Conservation (phyloP, 1,139 yeast genomes). For the Sugiyamaella paludigena region DNA sequence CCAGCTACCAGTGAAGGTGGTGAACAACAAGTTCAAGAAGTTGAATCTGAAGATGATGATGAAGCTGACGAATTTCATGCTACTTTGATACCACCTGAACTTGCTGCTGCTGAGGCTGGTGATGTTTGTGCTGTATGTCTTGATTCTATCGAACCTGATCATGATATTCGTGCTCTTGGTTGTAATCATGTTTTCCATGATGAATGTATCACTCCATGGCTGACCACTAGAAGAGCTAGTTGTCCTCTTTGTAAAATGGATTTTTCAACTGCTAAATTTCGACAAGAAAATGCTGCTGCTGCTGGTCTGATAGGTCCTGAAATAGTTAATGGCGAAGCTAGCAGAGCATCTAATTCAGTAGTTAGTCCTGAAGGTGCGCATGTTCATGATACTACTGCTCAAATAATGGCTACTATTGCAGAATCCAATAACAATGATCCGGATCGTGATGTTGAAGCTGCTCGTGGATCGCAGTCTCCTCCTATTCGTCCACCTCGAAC, state of each 20-base stretch:
- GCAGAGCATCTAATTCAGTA: neutral
- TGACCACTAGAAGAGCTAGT: slow-evolving; percentile 68
- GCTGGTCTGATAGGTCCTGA: neutral
- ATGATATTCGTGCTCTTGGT: slow-evolving; percentile 65
- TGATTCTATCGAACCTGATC: slow-evolving; percentile 62
- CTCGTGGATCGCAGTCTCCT: neutral
- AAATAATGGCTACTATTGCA: slow-evolving; percentile 2
- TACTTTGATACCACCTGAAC: slow-evolving; percentile 16
- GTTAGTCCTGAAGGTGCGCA: slow-evolving; percentile 12
- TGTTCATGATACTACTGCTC: slow-evolving; percentile 3
- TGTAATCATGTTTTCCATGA: slow-evolving; percentile 86
- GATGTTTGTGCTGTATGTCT: slow-evolving; percentile 80
- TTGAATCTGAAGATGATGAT: slow-evolving; percentile 4
- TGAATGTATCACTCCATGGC: slow-evolving; percentile 79
- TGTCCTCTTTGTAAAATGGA: slow-evolving; percentile 75
- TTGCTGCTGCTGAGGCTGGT: slow-evolving; percentile 41
- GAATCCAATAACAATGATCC: slow-evolving; percentile 1
- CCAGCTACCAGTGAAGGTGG: neutral
- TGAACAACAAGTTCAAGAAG: neutral
- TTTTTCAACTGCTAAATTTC: slow-evolving; percentile 18
- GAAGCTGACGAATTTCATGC: slow-evolving; percentile 10
- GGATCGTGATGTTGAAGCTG: slow-evolving; percentile 10
- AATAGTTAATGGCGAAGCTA: neutral
- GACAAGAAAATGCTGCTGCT: slow-evolving; percentile 10
- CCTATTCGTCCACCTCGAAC: slow-evolving; percentile 7